These are phyloP conservation scores for Curvularia sp. DNA, from an alignment of 2,329 filamentous ascomycete species.

Conservation along the genomic window DNA sequence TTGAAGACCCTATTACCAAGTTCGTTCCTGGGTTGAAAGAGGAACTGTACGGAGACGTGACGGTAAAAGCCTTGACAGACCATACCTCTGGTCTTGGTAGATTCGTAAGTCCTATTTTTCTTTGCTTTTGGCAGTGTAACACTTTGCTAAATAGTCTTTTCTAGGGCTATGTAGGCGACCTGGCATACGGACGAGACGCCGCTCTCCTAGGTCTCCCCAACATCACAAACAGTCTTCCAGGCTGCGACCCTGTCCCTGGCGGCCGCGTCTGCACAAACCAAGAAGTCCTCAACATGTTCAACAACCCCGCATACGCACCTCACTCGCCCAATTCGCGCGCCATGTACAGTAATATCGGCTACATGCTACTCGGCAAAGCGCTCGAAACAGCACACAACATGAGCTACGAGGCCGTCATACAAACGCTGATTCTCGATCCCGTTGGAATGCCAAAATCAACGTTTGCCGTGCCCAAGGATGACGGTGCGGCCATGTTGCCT, in stretches of 20 bases:
- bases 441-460: conserved; percentile 26
- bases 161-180: conserved; percentile 34
- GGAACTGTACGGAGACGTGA: conserved; percentile 30
- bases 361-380: conserved; percentile 35
- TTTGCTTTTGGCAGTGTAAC: not conserved
- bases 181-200: conserved; percentile 23
- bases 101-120: conserved; percentile 16
- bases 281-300: conserved; percentile 35
- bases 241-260: conserved; percentile 36
- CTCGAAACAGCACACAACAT: conserved; percentile 30
- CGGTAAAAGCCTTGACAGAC: conserved; percentile 28
- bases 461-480: conserved; percentile 23
- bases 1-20: conserved; percentile 35
- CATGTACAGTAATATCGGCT: conserved; percentile 36
- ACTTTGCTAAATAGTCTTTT: not conserved
- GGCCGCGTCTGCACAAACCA: conserved; percentile 25
- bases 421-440: conserved; percentile 32
- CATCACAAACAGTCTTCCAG: conserved; percentile 27
- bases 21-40: conserved; percentile 31
- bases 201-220: conserved; percentile 28
- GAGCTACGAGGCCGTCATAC: conserved; percentile 29
- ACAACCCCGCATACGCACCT: conserved; percentile 28
- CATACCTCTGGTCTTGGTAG: conserved; percentile 37
- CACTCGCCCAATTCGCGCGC: conserved; percentile 26
- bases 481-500: conserved; percentile 27